phyloP scores from a whole-genome alignment of 1,284 basidiomycete species.

The Heterobasidion occidentale region DNA sequence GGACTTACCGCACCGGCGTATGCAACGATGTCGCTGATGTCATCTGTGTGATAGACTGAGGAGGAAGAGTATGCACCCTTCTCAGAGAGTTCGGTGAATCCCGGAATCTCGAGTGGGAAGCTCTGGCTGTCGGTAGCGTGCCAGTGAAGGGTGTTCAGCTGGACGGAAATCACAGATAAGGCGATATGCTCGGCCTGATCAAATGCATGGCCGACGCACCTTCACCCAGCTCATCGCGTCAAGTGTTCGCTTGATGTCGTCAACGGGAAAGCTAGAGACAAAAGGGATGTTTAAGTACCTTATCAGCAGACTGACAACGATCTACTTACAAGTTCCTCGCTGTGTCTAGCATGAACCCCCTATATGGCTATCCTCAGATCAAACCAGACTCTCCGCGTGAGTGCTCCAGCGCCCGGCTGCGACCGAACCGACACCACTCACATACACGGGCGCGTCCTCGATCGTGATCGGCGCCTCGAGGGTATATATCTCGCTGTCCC shows the following conservation, averaged over 20 bases:
- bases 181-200: conserved; percentile 1
- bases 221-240: conserved; percentile 88
- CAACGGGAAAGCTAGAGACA: conserved; percentile 48
- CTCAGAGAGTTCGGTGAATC: conserved; percentile 51
- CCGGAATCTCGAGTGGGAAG: conserved; percentile 66
- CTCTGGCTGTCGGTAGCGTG: conserved; percentile 72
- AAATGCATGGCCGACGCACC: conserved; percentile 27
- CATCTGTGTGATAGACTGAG: conserved; percentile 49
- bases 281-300: neutral
- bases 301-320: neutral
- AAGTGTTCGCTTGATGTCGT: conserved; percentile 67
- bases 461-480: conserved; percentile 54
- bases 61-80: conserved; percentile 60
- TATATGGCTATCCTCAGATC: conserved; percentile 44
- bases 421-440: neutral
- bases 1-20: conserved; percentile 65
- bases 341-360: conserved; percentile 82
- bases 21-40: conserved; percentile 56
- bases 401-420: neutral
- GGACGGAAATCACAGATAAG: neutral
- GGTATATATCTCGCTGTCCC: conserved; percentile 41
- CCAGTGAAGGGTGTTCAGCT: conserved; percentile 77
- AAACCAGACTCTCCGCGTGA: neutral
- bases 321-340: conserved; percentile 47
- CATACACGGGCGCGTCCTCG: conserved; percentile 40